Evolutionary conservation across 2,329 filamentous ascomycete species (phyloP), one percentile per base, ranked within the genome.

Genomic region (Epichloe festucae): DNA sequence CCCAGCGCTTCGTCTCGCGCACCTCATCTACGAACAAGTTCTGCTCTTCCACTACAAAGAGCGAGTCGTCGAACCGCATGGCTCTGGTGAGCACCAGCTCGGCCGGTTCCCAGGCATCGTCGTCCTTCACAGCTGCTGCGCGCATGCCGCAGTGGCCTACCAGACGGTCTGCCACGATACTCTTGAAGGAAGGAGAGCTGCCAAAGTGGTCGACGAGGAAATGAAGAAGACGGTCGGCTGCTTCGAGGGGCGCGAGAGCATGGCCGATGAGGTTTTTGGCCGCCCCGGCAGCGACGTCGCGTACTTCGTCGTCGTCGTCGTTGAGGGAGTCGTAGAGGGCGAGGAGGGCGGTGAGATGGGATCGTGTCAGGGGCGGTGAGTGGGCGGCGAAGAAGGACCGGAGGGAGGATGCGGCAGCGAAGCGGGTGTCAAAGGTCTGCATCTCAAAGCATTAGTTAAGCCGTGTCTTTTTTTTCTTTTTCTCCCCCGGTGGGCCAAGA

Each of bases 11-110:
- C 3, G 82, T 74, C 65, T 96, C 90, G 46, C 82, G 75, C 5
- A 88, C 79, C 58, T 89, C 83, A 64, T 97, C 91, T 48, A 91
- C 73, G 65, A 88, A 97, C n/a, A 96, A 75, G 63, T 98, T 98
- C 64, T 95, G 89, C 64, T 94, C 90, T 67, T 98, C 93, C 52
- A 89, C 77, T 0, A 79, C 84, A 63, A 98, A 98, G 0, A 98
- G 77, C 3, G 82, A 74, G 55, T 82, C 78, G 61, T 87, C 78
- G 58, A 76, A 71, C 51, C 69, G 66, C 60, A 80, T 64, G 4
- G 77, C 74, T 8, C 63, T 55, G 3, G 61, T 54, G 19, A 83
- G 67, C 52, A 75, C 70, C 1, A 58, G 48, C 23, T 62, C 60
- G 0, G 71, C 69, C 0, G 69, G 48, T 5, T 57, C 42, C 61